Conservation (phyloP, 2,329 filamentous ascomycete genomes). For the Stachybotrys chartarum region DNA sequence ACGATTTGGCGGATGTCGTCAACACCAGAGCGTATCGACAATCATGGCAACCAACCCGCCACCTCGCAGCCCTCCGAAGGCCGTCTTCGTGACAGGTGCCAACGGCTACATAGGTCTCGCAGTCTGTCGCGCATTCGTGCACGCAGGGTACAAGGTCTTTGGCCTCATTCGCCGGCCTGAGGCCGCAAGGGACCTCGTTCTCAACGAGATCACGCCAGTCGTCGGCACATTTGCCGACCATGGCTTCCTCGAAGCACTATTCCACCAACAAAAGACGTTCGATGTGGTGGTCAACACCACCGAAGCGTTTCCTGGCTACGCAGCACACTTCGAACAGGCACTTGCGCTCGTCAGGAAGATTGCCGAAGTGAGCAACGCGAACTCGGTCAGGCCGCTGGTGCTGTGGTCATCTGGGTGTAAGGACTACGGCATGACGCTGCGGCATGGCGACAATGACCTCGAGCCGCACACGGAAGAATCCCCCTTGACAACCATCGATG, state of each 20-base stretch:
- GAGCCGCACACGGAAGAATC: slow-evolving; percentile 35
- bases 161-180: slow-evolving; percentile 32
- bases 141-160: slow-evolving; percentile 36
- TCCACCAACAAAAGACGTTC: slow-evolving; percentile 18
- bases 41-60: neutral
- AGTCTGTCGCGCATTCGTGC: slow-evolving; percentile 35
- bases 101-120: slow-evolving; percentile 41
- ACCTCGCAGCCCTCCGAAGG: slow-evolving; percentile 3
- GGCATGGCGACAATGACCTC: slow-evolving; percentile 27
- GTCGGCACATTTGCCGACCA: slow-evolving; percentile 29
- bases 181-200: slow-evolving; percentile 18
- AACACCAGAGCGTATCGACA: too few species aligned
- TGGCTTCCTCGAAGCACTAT: slow-evolving; percentile 14
- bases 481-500: slow-evolving; percentile 21
- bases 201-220: slow-evolving; percentile 31
- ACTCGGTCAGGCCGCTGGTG: slow-evolving; percentile 30
- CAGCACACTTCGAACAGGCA: slow-evolving; percentile 28
- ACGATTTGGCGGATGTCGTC: too few species aligned
- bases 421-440: slow-evolving; percentile 33
- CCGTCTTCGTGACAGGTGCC: slow-evolving; percentile 38
- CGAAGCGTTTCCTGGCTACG: slow-evolving; percentile 31
- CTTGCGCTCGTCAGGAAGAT: slow-evolving; percentile 25
- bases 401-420: slow-evolving; percentile 42
- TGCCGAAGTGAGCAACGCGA: slow-evolving; percentile 20
- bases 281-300: slow-evolving; percentile 36